phyloP scores from a whole-genome alignment of 768 basidiomycete species.

The Rhodosporidiobolus sp. region DNA sequence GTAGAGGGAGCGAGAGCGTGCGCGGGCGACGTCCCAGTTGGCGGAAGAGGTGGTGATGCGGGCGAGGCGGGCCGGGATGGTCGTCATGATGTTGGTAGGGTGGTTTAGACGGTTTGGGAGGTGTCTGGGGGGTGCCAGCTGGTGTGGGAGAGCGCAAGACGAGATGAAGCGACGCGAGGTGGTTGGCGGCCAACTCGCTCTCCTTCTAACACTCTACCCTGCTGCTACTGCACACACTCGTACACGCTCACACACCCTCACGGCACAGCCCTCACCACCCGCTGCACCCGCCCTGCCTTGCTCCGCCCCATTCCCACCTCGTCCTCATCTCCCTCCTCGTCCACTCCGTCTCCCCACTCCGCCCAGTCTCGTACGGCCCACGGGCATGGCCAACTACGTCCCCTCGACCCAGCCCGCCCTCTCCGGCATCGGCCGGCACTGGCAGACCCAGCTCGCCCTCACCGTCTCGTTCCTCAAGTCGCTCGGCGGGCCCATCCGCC shows the following conservation, averaged over 20 bases:
- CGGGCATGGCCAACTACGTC: constrained; percentile 4
- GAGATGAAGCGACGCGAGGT: neutral
- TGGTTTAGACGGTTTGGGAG: no score
- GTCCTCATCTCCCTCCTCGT: neutral
- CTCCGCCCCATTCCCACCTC: neutral
- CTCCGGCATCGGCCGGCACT: constrained; percentile 72
- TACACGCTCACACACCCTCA: no score
- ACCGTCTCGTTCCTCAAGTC: constrained; percentile 75
- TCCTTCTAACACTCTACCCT: no score
- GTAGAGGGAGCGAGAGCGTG: constrained; percentile 72
- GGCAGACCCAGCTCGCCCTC: constrained; percentile 82
- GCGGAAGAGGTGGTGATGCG: constrained; percentile 62
- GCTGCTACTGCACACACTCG: no score
- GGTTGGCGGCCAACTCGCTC: no score
- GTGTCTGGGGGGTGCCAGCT: neutral
- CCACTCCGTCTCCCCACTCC: neutral
- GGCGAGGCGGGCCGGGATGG: constrained; percentile 86
- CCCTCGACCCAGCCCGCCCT: constrained; percentile 10
- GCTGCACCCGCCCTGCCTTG: neutral
- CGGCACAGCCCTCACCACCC: no score
- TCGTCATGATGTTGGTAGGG: constrained; percentile 56
- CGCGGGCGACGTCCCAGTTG: constrained; percentile 60
- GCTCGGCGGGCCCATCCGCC: constrained; percentile 66
- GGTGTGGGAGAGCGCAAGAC: neutral
- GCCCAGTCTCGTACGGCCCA: neutral